Evolutionary conservation across 1,284 basidiomycete genomes (phyloP).

Genomic region (Phenoliferia sp.): DNA sequence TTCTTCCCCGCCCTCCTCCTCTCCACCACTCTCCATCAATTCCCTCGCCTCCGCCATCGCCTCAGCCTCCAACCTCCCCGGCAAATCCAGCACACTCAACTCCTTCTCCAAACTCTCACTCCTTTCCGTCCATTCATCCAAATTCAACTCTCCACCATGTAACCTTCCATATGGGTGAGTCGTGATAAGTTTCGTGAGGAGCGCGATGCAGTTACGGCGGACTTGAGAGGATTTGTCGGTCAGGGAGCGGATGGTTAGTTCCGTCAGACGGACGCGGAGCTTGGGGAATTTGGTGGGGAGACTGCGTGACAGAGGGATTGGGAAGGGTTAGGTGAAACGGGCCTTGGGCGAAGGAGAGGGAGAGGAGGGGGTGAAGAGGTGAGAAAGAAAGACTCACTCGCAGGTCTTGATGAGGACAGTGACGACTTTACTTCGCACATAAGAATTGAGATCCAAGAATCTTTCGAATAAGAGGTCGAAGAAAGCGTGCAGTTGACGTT

Average conservation of each 20-base stretch:
- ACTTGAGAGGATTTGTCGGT: conserved; percentile 89
- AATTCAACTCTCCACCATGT: conserved; percentile 75
- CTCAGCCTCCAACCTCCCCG: conserved; percentile 37
- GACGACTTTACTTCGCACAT: conserved; percentile 85
- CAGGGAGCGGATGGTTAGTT: conserved; percentile 69
- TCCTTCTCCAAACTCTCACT: conserved; percentile 56
- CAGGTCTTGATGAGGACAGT: conserved; percentile 64
- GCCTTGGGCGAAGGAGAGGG: neutral
- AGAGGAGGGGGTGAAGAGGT: too few species aligned
- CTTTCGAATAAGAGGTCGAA: conserved; percentile 82
- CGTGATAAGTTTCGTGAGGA: conserved; percentile 70
- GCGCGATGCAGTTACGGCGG: conserved; percentile 72
- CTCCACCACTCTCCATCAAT: conserved; percentile 40
- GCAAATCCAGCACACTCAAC: conserved; percentile 57
- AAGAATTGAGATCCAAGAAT: conserved; percentile 81
- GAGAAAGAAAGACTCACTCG: conserved; percentile 49
- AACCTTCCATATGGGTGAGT: conserved; percentile 87
- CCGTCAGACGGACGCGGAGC: conserved; percentile 71
- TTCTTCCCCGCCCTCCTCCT: conserved; percentile 45
- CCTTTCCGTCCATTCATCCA: conserved; percentile 67
- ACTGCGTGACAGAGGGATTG: conserved; percentile 44
- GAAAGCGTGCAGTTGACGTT: conserved; percentile 76
- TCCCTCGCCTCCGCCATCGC: conserved; percentile 38
- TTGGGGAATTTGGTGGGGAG: conserved; percentile 82
- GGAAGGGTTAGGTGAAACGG: neutral